Evolutionary conservation across 441 rosid genomes (phyloP), one percentile per base, ranked within the genome.

Genomic region (Mallotus repandus): DNA sequence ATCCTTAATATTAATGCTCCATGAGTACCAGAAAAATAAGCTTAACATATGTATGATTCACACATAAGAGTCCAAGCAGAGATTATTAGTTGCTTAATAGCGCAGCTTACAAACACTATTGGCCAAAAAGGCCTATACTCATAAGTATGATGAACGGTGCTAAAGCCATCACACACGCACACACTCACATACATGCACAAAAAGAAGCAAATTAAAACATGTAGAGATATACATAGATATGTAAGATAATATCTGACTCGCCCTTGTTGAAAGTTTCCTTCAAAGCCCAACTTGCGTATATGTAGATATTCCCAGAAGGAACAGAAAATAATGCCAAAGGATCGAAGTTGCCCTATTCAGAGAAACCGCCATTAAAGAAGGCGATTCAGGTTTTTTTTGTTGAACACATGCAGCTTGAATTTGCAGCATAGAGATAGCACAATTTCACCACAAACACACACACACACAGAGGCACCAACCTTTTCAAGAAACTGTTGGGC

Each of bases 251-350:
- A 41, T 74, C 72, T 80, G 62, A 73, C 52, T 80, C 73, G 68
- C 71, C 81, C 79, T 67, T 50, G 52, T 38, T 25, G 70, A 76
- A 64, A 63, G 70, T 64, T 71, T 78, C 72, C 76, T 66, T 58
- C 19, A 11, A 38, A 63, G 62, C 74, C 57, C 74, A 74, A 71
- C 68, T 63, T 65, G 49, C 66, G 22, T 13, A 18, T 25, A 66
- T 38, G 41, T 56, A 49, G 78, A 54, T 35, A 62, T 54, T 63
- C 15, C 56, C 16, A 22, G 50, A 46, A 70, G 74, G 74, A 71
- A 70, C 43, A 60, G 63, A 75, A 68, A 60, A 70, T 69, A 80
- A 81, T 85, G 88, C 88, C 88, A 85, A 85, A 85, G 86, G 85
- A 81, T 81, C 64, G 82, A 85, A 81, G 85, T 78, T 85, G 86